Conservation (phyloP, 176 grass and related monocot genomes). For the Phragmites australis region DNA sequence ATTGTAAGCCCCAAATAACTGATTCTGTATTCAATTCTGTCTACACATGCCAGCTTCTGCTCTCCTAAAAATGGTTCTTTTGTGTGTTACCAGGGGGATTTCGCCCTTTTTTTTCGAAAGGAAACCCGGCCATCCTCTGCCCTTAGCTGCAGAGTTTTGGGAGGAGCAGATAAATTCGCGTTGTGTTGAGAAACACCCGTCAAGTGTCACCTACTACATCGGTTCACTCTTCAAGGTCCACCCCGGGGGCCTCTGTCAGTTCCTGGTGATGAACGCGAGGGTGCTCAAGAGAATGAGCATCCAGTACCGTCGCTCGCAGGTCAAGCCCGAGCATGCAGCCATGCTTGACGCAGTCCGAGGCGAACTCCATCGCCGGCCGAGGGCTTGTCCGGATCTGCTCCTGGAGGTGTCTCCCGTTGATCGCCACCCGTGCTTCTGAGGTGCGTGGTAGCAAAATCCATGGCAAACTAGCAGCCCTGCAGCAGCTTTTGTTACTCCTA, state of each 20-base stretch:
- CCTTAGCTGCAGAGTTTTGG: constrained; percentile 14
- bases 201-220: constrained; percentile 8
- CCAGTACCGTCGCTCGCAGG: neutral
- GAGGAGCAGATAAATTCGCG: neutral
- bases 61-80: neutral
- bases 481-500: neutral
- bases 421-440: neutral
- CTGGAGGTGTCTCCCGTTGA: neutral
- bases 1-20: neutral
- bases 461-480: neutral
- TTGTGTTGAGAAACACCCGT: neutral
- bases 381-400: neutral
- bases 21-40: neutral
- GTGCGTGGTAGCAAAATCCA: neutral
- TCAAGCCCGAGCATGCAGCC: constrained; percentile 12
- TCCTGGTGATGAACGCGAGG: constrained; percentile 31
- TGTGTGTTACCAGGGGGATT: neutral
- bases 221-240: neutral
- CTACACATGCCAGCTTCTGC: neutral
- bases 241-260: neutral
- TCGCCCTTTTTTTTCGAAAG: too few species aligned
- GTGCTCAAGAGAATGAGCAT: constrained; percentile 15
- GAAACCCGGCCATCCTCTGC: neutral
- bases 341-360: constrained; percentile 3
- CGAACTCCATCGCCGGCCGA: neutral